Conservation (phyloP, 148 eudicot species). For the Chenopodium berlandieri region DNA sequence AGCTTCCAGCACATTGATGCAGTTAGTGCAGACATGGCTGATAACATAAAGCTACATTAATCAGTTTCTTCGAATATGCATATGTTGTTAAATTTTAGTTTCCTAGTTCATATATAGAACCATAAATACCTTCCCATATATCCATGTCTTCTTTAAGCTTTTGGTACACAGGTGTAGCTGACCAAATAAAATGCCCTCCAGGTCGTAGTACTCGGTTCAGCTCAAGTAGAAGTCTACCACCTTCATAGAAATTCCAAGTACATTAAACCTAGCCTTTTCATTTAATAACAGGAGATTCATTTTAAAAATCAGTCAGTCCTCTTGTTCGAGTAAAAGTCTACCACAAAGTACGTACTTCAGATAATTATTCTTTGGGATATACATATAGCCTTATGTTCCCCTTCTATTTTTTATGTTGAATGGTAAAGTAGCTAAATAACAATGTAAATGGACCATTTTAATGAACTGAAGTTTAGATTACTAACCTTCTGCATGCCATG, state of each 20-base stretch:
- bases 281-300: not conserved
- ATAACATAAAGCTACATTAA: constrained; percentile 2
- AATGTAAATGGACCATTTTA: not conserved
- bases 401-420: not conserved
- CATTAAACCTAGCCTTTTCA: not conserved
- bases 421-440: not conserved
- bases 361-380: not conserved
- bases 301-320: not conserved
- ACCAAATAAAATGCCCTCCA: constrained; percentile 91
- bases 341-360: not conserved
- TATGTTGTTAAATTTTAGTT: not conserved
- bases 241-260: constrained; percentile 32
- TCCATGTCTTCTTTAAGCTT: constrained; percentile 67
- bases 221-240: constrained; percentile 83
- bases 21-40: constrained; percentile 78
- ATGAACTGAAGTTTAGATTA: not conserved
- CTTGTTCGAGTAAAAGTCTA: not conserved
- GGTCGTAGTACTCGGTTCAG: constrained; percentile 78
- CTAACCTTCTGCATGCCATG: constrained; percentile 81
- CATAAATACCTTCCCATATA: constrained; percentile 83
- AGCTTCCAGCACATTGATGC: constrained; percentile 84
- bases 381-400: no score
- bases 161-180: constrained; percentile 91
- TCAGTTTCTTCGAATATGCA: constrained; percentile 18
- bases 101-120: not conserved